Base-by-base conservation (phyloP, 495 filamentous ascomycete species). In the Penicillium dipodomyicola region DNA sequence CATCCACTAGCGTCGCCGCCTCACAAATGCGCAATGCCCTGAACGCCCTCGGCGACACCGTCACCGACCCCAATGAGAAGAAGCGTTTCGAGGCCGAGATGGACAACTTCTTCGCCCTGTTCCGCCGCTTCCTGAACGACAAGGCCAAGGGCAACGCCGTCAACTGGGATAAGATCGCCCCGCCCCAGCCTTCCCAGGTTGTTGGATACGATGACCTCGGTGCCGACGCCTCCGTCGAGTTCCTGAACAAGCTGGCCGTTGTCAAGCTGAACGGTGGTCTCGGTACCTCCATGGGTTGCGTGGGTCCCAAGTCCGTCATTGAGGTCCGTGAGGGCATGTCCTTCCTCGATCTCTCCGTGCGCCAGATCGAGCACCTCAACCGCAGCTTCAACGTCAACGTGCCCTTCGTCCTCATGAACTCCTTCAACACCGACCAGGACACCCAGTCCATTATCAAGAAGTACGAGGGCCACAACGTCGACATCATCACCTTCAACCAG, bases 251-350 rank as follows among this genome's bases (percentile, higher is more conserved):
- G 82, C 85, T 99, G 43, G 94, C 94, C 30, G 95, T 99, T 11
- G 84, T 99, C 69, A 99, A 99, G 87, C 87, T 99, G 68, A 99
- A 99, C 72, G 94, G 94, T 80, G 94, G 94, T 80, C 88, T 99
- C 54, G 94, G 94, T 83, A 99, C 94, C 57, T 99, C 94, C 43
- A 99, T 99, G 94, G 94, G 94, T 68, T 99, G 94, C 72, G 94
- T 99, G 63, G 94, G 94, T 56, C 94, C 94, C 70, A 99, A 99
- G 80, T 99, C 94, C 23, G 94, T 99, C 63, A 99, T 99, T 67
- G 94, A 99, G 77, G 94, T 99, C 73, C 94, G 94, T 73, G 94
- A 99, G 72, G 95, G 95, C 84, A 97, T 97, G 94, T 97, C 94
- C 61, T 99, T 99, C 87, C 83, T 99, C 53, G 94, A 99, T 76